Conservation (phyloP, 768 basidiomycete species). For the Candolleomyces eurysporus region DNA sequence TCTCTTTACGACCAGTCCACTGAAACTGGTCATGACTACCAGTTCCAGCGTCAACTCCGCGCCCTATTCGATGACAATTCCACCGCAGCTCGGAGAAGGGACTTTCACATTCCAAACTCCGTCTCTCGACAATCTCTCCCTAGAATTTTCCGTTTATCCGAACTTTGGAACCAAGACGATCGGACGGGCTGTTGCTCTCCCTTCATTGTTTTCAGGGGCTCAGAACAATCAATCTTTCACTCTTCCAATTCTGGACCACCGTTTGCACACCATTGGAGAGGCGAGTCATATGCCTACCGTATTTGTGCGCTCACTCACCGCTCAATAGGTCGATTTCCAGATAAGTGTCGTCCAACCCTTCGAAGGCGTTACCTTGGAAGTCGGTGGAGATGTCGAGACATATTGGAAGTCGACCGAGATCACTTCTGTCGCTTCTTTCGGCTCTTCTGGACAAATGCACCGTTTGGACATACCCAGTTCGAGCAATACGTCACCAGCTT, state of each 20-base stretch:
- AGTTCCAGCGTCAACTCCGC: slow-evolving; percentile 79
- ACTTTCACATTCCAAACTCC: slow-evolving; percentile 87
- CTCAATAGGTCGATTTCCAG: slow-evolving; percentile 77
- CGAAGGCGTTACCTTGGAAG: slow-evolving; percentile 87
- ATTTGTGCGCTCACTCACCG: slow-evolving; percentile 3
- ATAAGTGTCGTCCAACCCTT: slow-evolving; percentile 86
- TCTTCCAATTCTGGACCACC: slow-evolving; percentile 87
- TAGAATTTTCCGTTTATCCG: slow-evolving; percentile 95
- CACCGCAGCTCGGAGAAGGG: slow-evolving; percentile 66
- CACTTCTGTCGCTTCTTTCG: slow-evolving; percentile 34
- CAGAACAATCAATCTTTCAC: slow-evolving; percentile 53
- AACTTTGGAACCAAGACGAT: slow-evolving; percentile 97
- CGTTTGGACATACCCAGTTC: slow-evolving; percentile 44
- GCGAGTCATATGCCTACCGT: slow-evolving; percentile 34
- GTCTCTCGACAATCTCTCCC: slow-evolving; percentile 63
- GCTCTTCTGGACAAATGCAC: slow-evolving; percentile 34
- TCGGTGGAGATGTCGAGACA: slow-evolving; percentile 93
- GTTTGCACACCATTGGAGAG: slow-evolving; percentile 93
- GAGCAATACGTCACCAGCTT: slow-evolving; percentile 66
- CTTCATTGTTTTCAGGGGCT: slow-evolving; percentile 63
- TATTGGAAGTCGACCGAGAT: slow-evolving; percentile 92
- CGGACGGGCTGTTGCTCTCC: slow-evolving; percentile 85
- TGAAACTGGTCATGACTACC: slow-evolving; percentile 95
- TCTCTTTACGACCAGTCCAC: slow-evolving; percentile 71
- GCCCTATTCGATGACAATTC: slow-evolving; percentile 86